A percentile compares a stretch with the other conserved stretches of the same genome.
phyloP scores from a whole-genome alignment of 106 monocot species.

The Ottelia alismoides region DNA sequence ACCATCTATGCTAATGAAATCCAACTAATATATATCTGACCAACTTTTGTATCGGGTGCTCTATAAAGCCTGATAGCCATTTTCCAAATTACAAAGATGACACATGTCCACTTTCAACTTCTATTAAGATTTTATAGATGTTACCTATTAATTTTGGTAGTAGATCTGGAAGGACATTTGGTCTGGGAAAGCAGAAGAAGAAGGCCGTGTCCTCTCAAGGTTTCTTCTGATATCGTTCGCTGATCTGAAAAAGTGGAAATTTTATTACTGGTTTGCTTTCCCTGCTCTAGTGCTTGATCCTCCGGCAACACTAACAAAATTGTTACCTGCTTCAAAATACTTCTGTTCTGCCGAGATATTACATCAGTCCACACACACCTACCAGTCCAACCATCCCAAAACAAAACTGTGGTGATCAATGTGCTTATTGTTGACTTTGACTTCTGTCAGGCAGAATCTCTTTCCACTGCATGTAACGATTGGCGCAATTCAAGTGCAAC shows the following conservation, averaged over 20 bases:
- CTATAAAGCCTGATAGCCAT: too few relatives aligned
- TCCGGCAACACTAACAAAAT: slow-evolving; percentile 46
- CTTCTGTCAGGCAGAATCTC: slow-evolving; percentile 35
- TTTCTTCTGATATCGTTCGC: slow-evolving; percentile 88
- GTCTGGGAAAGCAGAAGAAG: slow-evolving; percentile 72
- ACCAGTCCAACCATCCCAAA: too few relatives aligned
- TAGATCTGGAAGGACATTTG: slow-evolving; percentile 76
- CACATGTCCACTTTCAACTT: not conserved
- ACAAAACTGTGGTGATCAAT: too few relatives aligned
- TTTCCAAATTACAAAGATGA: too few relatives aligned
- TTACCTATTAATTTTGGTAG: not conserved
- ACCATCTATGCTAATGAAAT: too few relatives aligned
- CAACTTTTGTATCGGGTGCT: too few relatives aligned
- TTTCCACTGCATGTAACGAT: slow-evolving; percentile 48
- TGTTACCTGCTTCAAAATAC: slow-evolving; percentile 44
- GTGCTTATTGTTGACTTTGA: too few relatives aligned
- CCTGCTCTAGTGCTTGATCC: slow-evolving; percentile 85
- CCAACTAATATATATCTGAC: too few relatives aligned
- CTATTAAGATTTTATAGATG: not conserved
- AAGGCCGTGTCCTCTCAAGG: slow-evolving; percentile 54
- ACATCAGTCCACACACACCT: not conserved
- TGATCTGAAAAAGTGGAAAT: slow-evolving; percentile 86
- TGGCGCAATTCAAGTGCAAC: slow-evolving; percentile 76
- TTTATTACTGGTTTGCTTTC: slow-evolving; percentile 86
- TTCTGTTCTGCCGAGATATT: slow-evolving; percentile 58